Conservation (phyloP, 1,139 yeast species). For the Arxiozyma slooffiae region DNA sequence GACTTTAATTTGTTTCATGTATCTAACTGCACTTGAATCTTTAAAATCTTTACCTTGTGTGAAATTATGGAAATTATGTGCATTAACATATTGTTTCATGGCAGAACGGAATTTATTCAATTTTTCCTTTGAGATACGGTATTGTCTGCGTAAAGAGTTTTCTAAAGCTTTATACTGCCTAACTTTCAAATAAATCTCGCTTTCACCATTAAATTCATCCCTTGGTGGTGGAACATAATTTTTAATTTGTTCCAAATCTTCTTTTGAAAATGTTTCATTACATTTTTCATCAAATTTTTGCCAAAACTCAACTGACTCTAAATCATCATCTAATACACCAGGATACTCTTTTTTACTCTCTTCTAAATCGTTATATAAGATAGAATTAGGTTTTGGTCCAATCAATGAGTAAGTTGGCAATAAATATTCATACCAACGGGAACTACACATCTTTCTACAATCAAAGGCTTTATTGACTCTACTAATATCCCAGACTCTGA, state of each 20-base stretch:
- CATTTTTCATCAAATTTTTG: constrained; percentile 30
- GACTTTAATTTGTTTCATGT: constrained; percentile 67
- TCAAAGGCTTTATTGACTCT: constrained; percentile 87
- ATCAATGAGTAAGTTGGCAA: constrained; percentile 83
- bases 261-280: constrained; percentile 39
- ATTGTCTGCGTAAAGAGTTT: constrained; percentile 57
- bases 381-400: constrained; percentile 76
- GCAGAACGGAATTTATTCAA: constrained; percentile 56
- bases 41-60: constrained; percentile 81
- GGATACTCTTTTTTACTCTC: constrained; percentile 48
- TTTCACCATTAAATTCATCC: constrained; percentile 32
- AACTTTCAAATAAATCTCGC: constrained; percentile 35
- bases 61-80: constrained; percentile 92
- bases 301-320: constrained; percentile 74
- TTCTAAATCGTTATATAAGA: constrained; percentile 50
- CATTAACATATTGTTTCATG: constrained; percentile 67
- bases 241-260: constrained; percentile 35
- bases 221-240: constrained; percentile 32
- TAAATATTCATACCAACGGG: constrained; percentile 86
- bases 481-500: constrained; percentile 86
- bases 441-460: constrained; percentile 89
- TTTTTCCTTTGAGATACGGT: constrained; percentile 53
- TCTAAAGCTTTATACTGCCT: constrained; percentile 57
- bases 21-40: constrained; percentile 77
- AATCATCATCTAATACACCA: constrained; percentile 50